A percentile compares a stretch with the other conserved stretches of the same genome.
These are phyloP conservation scores for Dipteronia dyeriana DNA, from an alignment of 345 rosid genomes.

Conservation along the genomic window DNA sequence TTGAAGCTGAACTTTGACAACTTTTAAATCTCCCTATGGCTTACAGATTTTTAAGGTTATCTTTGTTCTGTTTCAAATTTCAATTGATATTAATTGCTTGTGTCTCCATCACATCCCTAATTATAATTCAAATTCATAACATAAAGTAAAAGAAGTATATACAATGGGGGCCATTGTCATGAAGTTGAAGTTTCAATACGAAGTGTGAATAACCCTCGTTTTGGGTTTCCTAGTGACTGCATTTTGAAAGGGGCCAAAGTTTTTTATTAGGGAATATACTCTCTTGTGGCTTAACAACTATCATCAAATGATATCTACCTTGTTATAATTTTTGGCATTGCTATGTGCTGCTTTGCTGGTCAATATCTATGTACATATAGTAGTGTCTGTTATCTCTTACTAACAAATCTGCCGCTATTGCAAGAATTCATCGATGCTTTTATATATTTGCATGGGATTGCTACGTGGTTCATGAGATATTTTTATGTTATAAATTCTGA, in stretches of 20 bases:
- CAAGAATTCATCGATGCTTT: not conserved
- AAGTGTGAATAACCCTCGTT: not conserved
- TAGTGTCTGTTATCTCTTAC: not conserved
- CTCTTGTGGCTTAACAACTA: not conserved
- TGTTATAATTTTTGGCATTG: not conserved
- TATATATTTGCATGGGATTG: not conserved
- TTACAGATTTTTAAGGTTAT: not conserved
- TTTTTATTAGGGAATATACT: not conserved
- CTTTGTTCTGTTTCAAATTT: not conserved
- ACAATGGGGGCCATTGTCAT: not conserved
- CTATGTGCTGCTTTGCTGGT: not conserved
- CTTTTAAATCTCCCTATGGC: not conserved
- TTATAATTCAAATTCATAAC: not conserved
- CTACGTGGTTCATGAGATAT: not conserved
- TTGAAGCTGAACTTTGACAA: not conserved
- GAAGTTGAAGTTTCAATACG: not conserved
- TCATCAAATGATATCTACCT: not conserved
- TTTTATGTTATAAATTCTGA: slow-evolving; percentile 1
- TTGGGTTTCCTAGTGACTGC: not conserved
- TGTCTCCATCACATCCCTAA: not conserved
- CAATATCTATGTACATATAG: not conserved
- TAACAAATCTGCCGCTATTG: not conserved
- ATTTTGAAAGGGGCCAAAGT: not conserved
- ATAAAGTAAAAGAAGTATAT: too few relatives aligned
- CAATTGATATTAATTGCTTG: not conserved